Conservation (phyloP, 306 rosid species). For the Neltuma alba region DNA sequence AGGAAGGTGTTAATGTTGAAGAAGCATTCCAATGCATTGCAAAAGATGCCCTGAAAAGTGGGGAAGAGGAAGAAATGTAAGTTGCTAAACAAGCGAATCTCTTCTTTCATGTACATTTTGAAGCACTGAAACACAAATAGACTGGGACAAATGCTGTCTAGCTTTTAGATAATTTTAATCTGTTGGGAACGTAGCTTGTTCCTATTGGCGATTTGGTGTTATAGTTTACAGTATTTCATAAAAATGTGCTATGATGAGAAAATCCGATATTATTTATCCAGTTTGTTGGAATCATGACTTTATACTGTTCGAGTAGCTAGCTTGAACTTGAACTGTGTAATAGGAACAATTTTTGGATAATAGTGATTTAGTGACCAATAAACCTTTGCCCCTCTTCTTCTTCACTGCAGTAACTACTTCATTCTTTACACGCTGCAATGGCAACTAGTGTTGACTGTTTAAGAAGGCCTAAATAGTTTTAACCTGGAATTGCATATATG, state of each 20-base stretch:
- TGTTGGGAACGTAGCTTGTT: slow-evolving; percentile 18
- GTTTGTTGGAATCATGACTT: neutral
- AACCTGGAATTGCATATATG: neutral
- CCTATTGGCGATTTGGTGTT: neutral
- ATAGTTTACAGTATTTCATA: neutral
- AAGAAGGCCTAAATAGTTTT: neutral
- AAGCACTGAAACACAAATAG: slow-evolving; percentile 6
- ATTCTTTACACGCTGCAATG: slow-evolving; percentile 2
- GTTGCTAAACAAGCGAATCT: slow-evolving; percentile 38
- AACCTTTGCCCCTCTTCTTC: neutral
- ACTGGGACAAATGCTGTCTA: neutral
- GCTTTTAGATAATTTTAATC: slow-evolving; percentile 30
- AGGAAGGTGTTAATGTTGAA: slow-evolving; percentile 97
- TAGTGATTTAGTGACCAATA: neutral
- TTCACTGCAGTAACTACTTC: neutral
- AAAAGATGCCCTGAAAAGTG: slow-evolving; percentile 91
- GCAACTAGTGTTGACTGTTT: slow-evolving; percentile 15
- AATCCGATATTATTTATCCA: neutral
- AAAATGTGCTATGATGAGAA: neutral
- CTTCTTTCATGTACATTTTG: slow-evolving; percentile 31
- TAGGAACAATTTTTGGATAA: neutral
- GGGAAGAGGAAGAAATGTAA: slow-evolving; percentile 99
- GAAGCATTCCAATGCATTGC: slow-evolving; percentile 98
- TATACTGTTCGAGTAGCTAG: neutral
- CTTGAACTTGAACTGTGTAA: neutral